Percentiles rank a stretch among this genome's conserved stretches.
Evolutionary conservation across 2,329 filamentous ascomycete genomes (phyloP).

Genomic region (Sporothrix mexicana): DNA sequence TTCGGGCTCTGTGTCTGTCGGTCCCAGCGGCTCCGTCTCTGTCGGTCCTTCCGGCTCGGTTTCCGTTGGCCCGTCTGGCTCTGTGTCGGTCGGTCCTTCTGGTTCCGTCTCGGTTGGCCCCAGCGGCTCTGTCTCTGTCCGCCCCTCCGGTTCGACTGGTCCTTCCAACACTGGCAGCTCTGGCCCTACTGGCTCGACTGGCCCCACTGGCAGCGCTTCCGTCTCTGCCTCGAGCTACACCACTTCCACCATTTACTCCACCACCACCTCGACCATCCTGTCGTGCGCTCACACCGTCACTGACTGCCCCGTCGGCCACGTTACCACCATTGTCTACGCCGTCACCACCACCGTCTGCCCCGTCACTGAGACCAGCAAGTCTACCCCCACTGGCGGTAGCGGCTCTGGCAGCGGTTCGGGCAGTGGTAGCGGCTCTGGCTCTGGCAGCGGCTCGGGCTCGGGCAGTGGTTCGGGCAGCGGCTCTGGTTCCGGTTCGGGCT

Average conservation of each 20-base stretch:
- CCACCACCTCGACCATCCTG: slow-evolving; percentile 40
- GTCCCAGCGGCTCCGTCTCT: background rate
- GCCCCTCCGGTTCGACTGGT: background rate
- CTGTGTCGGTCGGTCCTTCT: background rate
- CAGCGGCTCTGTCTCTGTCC: slow-evolving; percentile 17
- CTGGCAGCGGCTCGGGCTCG: background rate
- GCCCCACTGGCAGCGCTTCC: slow-evolving; percentile 2
- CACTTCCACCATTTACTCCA: slow-evolving; percentile 33
- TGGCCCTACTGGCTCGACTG: background rate
- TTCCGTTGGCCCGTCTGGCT: background rate
- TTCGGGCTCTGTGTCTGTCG: background rate
- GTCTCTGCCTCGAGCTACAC: slow-evolving; percentile 23
- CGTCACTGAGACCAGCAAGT: slow-evolving; percentile 39
- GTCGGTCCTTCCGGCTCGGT: background rate
- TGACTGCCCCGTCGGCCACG: slow-evolving; percentile 41
- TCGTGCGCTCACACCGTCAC: slow-evolving; percentile 42
- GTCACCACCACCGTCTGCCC: slow-evolving; percentile 51
- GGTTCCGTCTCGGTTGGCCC: background rate
- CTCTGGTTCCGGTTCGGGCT: background rate
- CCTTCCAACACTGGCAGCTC: slow-evolving; percentile 27
- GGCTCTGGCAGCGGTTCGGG: background rate
- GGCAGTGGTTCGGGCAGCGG: background rate
- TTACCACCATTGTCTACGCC: slow-evolving; percentile 42
- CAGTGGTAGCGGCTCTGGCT: background rate
- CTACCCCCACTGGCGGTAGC: slow-evolving; percentile 8